phyloP scores from a whole-genome alignment of 1,139 yeast species.

The Arxiozyma telluris region DNA sequence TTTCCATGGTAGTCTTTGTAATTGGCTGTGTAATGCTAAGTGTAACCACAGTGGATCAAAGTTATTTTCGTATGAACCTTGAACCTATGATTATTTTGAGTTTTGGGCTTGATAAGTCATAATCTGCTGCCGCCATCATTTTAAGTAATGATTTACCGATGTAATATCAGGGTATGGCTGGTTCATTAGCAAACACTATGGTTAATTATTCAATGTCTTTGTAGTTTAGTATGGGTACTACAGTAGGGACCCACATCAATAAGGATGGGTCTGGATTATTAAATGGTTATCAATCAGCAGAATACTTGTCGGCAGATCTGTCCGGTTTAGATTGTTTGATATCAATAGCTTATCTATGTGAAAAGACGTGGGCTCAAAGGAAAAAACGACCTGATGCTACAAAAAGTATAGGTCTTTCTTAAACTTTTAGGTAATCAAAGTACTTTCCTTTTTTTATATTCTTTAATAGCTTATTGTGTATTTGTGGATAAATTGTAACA shows the following conservation, averaged over 20 bases:
- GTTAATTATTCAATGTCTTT: slow-evolving; percentile 48
- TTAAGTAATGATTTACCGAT: slow-evolving; percentile 43
- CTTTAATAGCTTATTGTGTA: not conserved
- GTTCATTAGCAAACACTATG: slow-evolving; percentile 47
- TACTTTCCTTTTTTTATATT: not conserved
- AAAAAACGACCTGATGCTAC: not conserved
- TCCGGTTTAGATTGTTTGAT: slow-evolving; percentile 20
- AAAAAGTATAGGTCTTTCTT: not conserved
- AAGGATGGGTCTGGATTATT: slow-evolving; percentile 26
- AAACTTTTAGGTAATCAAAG: not conserved
- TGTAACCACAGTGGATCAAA: slow-evolving; percentile 41
- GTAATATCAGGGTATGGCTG: slow-evolving; percentile 53
- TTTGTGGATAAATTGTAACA: not conserved
- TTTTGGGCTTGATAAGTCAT: slow-evolving; percentile 54
- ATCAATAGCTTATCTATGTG: slow-evolving; percentile 11
- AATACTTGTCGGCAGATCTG: slow-evolving; percentile 33
- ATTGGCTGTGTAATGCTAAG: slow-evolving; percentile 43
- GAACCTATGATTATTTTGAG: slow-evolving; percentile 43
- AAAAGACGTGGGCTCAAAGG: slow-evolving; percentile 1
- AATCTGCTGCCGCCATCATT: slow-evolving; percentile 48
- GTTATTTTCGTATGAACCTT: slow-evolving; percentile 38
- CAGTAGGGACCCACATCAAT: slow-evolving; percentile 38
- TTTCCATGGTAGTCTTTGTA: slow-evolving; percentile 40
- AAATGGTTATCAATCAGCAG: slow-evolving; percentile 37
- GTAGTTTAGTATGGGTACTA: slow-evolving; percentile 42